Conservation (phyloP, 768 basidiomycete genomes). For the Sutorius australiensis region DNA sequence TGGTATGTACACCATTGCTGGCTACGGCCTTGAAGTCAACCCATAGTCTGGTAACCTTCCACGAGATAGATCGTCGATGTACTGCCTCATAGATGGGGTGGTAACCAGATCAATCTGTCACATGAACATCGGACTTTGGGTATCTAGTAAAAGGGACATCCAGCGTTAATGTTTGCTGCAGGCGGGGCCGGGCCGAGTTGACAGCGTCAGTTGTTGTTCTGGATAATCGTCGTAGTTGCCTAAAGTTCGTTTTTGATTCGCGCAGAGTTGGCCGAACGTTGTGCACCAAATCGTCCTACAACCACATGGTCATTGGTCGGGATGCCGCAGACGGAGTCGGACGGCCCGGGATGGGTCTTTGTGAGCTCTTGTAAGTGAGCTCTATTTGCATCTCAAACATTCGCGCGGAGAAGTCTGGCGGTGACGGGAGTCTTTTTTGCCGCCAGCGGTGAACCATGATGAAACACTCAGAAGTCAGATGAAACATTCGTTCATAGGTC, state of each 20-base stretch:
- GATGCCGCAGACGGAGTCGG: background rate
- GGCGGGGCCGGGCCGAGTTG: background rate
- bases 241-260: background rate
- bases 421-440: background rate
- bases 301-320: background rate
- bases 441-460: background rate
- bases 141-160: background rate
- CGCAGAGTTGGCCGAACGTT: background rate
- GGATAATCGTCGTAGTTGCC: background rate
- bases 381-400: too few relatives aligned
- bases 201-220: too few relatives aligned
- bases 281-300: too few relatives aligned
- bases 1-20: too few relatives aligned
- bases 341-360: too few relatives aligned
- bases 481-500: background rate
- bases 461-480: background rate
- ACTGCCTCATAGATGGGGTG: too few relatives aligned
- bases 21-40: background rate
- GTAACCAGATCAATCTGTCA: too few relatives aligned
- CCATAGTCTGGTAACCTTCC: background rate
- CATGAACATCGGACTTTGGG: background rate
- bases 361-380: too few relatives aligned
- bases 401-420: background rate
- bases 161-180: background rate
- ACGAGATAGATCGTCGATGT: too few relatives aligned